These are phyloP conservation scores for Cryptosporidium parvum DNA, from an alignment of 169 alveolate genomes.

Conservation along the genomic window DNA sequence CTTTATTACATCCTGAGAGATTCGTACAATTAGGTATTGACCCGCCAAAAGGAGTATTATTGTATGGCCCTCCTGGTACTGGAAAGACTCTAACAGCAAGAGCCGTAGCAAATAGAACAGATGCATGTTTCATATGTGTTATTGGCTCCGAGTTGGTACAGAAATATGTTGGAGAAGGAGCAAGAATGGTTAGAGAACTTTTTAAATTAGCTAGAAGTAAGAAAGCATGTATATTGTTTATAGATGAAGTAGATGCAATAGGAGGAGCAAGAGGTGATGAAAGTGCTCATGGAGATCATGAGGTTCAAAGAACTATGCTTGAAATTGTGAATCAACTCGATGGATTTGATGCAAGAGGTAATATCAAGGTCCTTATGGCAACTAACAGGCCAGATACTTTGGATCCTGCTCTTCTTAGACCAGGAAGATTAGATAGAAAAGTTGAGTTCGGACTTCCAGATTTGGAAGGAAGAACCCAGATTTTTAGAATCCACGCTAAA, in stretches of 20 bases:
- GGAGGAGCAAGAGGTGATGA: constrained; percentile 93
- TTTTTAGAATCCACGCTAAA: constrained; percentile 97
- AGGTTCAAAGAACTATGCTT: constrained; percentile 98
- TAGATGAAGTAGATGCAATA: constrained; percentile 97
- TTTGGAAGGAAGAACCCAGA: constrained; percentile 96
- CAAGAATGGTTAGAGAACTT: constrained; percentile 96
- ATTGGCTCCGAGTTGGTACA: constrained; percentile 97
- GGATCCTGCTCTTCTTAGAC: constrained; percentile 98
- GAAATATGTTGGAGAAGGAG: constrained; percentile 97
- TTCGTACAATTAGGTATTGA: constrained; percentile 98
- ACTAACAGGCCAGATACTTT: constrained; percentile 98
- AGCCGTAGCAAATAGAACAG: constrained; percentile 97
- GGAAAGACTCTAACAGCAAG: constrained; percentile 96
- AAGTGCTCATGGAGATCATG: constrained; percentile 95
- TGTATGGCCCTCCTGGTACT: constrained; percentile 99
- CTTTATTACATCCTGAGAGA: constrained; percentile 97
- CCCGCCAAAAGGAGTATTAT: constrained; percentile 99
- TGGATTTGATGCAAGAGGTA: constrained; percentile 99
- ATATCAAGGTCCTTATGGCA: constrained; percentile 98
- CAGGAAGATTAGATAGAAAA: constrained; percentile 99
- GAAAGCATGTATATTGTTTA: constrained; percentile 94
- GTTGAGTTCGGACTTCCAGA: constrained; percentile 98
- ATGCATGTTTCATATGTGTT: constrained; percentile 95
- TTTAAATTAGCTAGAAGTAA: constrained; percentile 94
- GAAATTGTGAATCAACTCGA: constrained; percentile 99